Evolutionary conservation across 2,329 filamentous ascomycete species (phyloP).

Genomic region (Colletotrichum theobromicola): DNA sequence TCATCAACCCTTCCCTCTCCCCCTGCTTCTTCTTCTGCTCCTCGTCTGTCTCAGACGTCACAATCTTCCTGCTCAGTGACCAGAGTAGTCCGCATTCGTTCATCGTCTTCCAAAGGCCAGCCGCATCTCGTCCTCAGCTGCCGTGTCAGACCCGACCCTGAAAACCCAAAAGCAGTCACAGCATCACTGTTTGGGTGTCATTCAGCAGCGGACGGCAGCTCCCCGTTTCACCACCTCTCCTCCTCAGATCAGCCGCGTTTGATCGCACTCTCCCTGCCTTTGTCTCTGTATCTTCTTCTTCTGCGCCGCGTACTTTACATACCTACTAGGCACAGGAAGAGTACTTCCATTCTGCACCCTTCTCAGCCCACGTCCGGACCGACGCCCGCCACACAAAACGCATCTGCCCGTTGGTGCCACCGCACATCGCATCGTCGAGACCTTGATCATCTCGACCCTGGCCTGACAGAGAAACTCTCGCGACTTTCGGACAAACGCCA

Average conservation of each 20-base stretch:
- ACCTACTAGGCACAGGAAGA: neutral
- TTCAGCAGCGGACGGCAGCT: constrained; percentile 4
- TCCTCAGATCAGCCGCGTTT: constrained; percentile 7
- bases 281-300: neutral
- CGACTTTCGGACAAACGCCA: constrained; percentile 7
- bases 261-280: neutral
- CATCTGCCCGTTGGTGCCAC: constrained; percentile 11
- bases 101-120: neutral
- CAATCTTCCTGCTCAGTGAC: neutral
- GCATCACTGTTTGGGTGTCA: constrained; percentile 19
- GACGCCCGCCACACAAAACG: constrained; percentile 9
- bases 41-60: neutral
- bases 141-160: neutral
- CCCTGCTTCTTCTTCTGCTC: neutral
- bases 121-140: neutral
- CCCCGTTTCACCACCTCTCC: constrained; percentile 11
- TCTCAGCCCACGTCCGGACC: neutral
- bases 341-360: neutral
- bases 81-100: neutral
- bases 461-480: neutral
- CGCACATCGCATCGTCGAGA: neutral
- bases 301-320: neutral
- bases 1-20: neutral
- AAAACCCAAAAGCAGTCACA: neutral
- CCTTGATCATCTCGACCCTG: neutral